Percentiles rank a stretch among this genome's conserved stretches.
Conservation (phyloP, 208 protist genomes). For the Trypanosoma lewisi region DNA sequence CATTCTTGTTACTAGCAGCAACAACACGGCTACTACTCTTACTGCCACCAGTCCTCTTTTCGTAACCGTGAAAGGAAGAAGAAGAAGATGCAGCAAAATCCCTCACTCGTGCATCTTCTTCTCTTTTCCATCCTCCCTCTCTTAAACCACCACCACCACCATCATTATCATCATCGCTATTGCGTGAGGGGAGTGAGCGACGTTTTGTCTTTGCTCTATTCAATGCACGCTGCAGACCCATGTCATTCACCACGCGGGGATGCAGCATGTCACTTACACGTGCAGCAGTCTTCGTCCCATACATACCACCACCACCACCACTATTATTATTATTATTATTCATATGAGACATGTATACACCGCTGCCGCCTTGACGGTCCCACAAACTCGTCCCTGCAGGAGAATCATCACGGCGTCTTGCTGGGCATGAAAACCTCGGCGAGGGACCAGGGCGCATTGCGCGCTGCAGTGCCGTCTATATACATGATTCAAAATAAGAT, state of each 20-base stretch:
- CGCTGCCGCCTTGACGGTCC: not conserved
- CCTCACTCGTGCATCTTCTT: not conserved
- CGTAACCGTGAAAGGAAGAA: too few species aligned
- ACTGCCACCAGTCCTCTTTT: too few species aligned
- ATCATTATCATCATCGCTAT: not conserved
- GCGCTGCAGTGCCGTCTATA: too few species aligned
- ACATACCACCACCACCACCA: not conserved
- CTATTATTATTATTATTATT: not conserved
- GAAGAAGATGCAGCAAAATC: too few species aligned
- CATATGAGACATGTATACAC: not conserved
- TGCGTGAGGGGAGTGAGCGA: not conserved
- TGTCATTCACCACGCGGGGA: constrained; percentile 5
- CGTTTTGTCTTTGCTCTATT: not conserved
- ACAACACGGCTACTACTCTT: not conserved
- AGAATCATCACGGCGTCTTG: too few species aligned
- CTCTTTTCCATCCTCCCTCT: not conserved
- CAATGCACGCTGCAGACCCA: constrained; percentile 7
- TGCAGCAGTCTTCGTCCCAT: not conserved
- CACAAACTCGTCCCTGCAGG: not conserved
- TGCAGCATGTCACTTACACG: constrained; percentile 18
- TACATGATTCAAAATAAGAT: too few species aligned
- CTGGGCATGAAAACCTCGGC: too few species aligned
- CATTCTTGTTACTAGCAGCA: not conserved
- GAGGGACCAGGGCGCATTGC: too few species aligned
- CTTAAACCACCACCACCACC: too few species aligned